phyloP scores from a whole-genome alignment of 805 yeast genomes.

The Millerago galiae region DNA sequence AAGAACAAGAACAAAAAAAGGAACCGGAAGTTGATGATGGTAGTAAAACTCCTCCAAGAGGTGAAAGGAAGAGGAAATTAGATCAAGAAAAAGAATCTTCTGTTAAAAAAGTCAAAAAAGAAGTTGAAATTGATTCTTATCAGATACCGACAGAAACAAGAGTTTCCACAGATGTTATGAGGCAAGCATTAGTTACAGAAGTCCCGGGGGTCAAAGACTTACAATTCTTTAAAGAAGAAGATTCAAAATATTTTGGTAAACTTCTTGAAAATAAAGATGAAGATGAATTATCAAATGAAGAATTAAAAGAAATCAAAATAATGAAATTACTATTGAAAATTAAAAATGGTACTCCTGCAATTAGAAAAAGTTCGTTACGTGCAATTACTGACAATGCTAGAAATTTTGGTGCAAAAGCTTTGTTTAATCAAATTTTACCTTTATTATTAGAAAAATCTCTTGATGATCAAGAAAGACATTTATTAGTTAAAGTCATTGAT shows the following conservation, averaged over 20 bases:
- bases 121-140: slow-evolving; percentile 27
- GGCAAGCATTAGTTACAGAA: slow-evolving; percentile 40
- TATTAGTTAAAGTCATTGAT: slow-evolving; percentile 69
- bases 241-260: slow-evolving; percentile 63
- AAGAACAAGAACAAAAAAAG: background rate
- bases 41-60: slow-evolving; percentile 24
- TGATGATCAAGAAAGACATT: slow-evolving; percentile 78
- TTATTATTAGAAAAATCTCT: slow-evolving; percentile 62
- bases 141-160: slow-evolving; percentile 46
- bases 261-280: slow-evolving; percentile 34
- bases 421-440: slow-evolving; percentile 72
- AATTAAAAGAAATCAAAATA: slow-evolving; percentile 51
- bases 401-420: slow-evolving; percentile 58
- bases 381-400: slow-evolving; percentile 57
- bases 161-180: slow-evolving; percentile 22
- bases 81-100: slow-evolving; percentile 4
- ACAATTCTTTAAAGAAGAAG: slow-evolving; percentile 65
- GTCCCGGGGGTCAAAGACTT: slow-evolving; percentile 62
- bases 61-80: slow-evolving; percentile 19
- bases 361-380: slow-evolving; percentile 65
- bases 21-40: slow-evolving; percentile 9
- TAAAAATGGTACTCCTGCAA: slow-evolving; percentile 69
- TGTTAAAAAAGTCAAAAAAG: slow-evolving; percentile 12
- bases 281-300: slow-evolving; percentile 39
- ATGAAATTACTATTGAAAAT: slow-evolving; percentile 59